Percentiles rank a stretch among this genome's conserved stretches.
Evolutionary conservation across 495 filamentous ascomycete species (phyloP).

Genomic region (Trichoderma orchidacearum): DNA sequence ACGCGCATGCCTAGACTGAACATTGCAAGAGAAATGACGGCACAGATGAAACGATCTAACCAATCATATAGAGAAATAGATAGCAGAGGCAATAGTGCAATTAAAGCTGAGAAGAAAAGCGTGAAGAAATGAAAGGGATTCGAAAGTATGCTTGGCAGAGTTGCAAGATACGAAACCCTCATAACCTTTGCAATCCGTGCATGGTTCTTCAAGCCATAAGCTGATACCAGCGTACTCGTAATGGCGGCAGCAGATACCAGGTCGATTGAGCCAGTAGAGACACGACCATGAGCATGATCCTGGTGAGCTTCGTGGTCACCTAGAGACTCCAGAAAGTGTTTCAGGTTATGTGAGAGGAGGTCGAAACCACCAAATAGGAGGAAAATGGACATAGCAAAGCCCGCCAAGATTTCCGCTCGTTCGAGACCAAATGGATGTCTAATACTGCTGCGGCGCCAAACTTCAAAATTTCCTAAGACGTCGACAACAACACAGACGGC

Average conservation of each 20-base stretch:
- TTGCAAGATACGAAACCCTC: conserved; percentile 71
- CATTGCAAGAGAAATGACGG: conserved; percentile 72
- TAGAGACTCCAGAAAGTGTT: conserved; percentile 61
- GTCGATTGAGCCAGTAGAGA: conserved; percentile 64
- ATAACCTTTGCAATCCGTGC: conserved; percentile 74
- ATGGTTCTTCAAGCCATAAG: conserved; percentile 81
- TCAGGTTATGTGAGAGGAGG: conserved; percentile 79
- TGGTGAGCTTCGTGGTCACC: conserved; percentile 52
- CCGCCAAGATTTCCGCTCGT: conserved; percentile 82
- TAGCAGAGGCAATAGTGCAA: conserved; percentile 74
- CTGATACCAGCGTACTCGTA: conserved; percentile 74
- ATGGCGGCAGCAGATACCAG: conserved; percentile 76
- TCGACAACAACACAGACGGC: conserved; percentile 90
- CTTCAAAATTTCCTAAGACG: conserved; percentile 88
- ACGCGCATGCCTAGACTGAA: conserved; percentile 70
- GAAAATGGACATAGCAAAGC: conserved; percentile 93
- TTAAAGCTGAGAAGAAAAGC: conserved; percentile 63
- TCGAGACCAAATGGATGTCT: conserved; percentile 88
- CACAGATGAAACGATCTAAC: conserved; percentile 71
- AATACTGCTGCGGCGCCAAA: conserved; percentile 87
- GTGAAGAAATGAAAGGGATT: conserved; percentile 95
- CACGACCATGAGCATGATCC: conserved; percentile 44
- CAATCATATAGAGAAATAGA: conserved; percentile 58
- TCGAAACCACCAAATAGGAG: conserved; percentile 95
- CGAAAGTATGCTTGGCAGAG: conserved; percentile 58